Evolutionary conservation across 768 basidiomycete genomes (phyloP).

Genomic region (Lactarius vividus): DNA sequence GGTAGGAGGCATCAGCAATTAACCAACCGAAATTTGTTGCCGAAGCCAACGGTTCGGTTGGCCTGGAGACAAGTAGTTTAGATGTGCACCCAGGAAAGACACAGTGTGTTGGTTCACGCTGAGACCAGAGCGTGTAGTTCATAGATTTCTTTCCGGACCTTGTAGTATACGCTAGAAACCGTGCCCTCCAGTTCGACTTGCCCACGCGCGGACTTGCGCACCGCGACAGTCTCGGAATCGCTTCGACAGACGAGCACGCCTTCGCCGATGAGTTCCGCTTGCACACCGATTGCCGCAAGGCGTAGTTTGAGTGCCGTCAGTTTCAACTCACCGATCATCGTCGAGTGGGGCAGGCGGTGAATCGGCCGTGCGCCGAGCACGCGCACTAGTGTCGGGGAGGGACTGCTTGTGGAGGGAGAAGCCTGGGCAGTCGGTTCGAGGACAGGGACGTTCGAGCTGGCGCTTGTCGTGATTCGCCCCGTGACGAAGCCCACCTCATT

Average conservation of each 20-base stretch:
- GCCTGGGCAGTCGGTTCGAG: constrained; percentile 61
- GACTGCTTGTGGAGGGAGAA: constrained; percentile 3
- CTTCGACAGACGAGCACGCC: constrained; percentile 88
- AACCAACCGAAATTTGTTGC: background rate
- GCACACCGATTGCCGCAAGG: constrained; percentile 69
- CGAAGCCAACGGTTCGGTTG: background rate
- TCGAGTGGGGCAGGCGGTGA: constrained; percentile 74
- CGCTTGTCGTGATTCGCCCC: constrained; percentile 81
- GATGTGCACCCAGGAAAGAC: background rate
- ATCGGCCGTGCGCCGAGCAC: constrained; percentile 65
- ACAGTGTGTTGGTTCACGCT: constrained; percentile 36
- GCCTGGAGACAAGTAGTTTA: background rate
- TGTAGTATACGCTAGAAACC: constrained; percentile 85
- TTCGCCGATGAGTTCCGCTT: constrained; percentile 95
- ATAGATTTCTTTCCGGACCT: constrained; percentile 87
- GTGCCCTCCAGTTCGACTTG: constrained; percentile 88
- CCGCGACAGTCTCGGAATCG: constrained; percentile 76
- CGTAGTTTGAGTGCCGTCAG: constrained; percentile 84
- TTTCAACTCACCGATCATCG: constrained; percentile 97
- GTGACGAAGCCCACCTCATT: constrained; percentile 93
- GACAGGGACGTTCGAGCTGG: constrained; percentile 84
- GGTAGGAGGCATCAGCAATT: background rate
- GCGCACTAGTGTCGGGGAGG: constrained; percentile 36
- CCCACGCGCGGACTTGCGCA: constrained; percentile 82
- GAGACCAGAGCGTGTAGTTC: constrained; percentile 86